Evolutionary conservation across 2,329 filamentous ascomycete genomes (phyloP), one percentile per base, ranked within the genome.

Genomic region (Epichloe uncinata): DNA sequence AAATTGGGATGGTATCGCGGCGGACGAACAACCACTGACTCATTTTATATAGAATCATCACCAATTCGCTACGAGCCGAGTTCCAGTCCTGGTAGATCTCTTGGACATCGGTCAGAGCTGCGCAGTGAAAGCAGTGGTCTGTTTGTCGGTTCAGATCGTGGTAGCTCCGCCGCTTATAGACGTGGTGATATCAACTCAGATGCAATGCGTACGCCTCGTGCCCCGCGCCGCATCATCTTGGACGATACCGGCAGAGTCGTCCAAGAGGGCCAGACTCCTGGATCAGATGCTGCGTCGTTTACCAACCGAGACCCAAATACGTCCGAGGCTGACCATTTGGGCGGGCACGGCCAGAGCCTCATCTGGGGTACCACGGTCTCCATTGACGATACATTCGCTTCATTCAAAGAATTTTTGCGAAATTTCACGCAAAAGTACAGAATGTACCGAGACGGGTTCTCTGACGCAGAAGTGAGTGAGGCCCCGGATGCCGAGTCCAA

Each of bases 351-450:
- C 40, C 84, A 84, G 50, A 82, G 85, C 57, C 80, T 94, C 51
- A 91, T 98, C 55, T 98, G 93, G 93, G 93, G 93, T 65, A 98
- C 93, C 42, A 97, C 95, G 38, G 87, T 98, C 46, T 95, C 91
- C 5, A 85, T 98, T 48, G 81, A 87, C 53, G 90, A 97, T 64
- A 89, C 88, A 0, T 86, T 94, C 66, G 79, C 82, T 47, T 76
- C 83, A 0, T 95, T 96, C 73, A 91, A 93, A 62, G 89, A 93
- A 55, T 98, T 98, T 61, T 72, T 98, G 30, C 81, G 82, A 63
- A 94, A 95, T 64, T 98, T 93, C 60, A 87, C 89, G 53, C 83
- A 81, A 57, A 96, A 96, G 67, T 97, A 98, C 62, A 87, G 93
- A 55, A 80, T 97, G 78, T 93, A 91, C 70, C 79, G 81, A 20